Base-by-base conservation (phyloP, 306 rosid genomes). In the Fagus crenata region DNA sequence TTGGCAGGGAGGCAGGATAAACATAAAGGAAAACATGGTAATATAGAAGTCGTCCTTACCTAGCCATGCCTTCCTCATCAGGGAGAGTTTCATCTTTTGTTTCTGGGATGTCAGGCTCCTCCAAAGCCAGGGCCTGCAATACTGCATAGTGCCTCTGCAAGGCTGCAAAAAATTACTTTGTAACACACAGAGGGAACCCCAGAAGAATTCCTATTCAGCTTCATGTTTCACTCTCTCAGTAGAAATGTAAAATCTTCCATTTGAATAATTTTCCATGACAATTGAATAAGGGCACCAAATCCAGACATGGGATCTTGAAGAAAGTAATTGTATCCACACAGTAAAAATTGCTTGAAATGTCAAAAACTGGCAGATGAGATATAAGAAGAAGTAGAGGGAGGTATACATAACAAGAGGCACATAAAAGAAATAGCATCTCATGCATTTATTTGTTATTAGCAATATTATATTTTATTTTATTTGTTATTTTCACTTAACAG, bases 91-190 rank as follows among this genome's bases (percentile, higher is more conserved):
- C 97, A 79, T 94, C 98, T 71, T 71, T 89, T 56, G 84, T 86
- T 78, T 92, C 97, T 17, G 95, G 96, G 71, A 94, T 88, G 36
- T 92, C 98, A 75, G 83, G 90, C 81, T 92, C 97, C 41, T 89
- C 97, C 85, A 92, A 79, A 77, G 98, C 98, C 69, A 92, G 84
- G 64, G 98, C 96, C 88, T 92, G 93, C 82, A 94, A 76, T 63
- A 92, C 85, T 49, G 89, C 90, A 88, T 94, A 94, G 79, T 94
- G 97, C 69, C 93, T 90, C 93, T 94, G 97, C 94, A 94, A 88
- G 83, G 90, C 98, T 94, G 90, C 79, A 78, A 89, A 41, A 79
- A 32, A 74, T 54, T 36, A 1, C 31, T 41, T 31, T 14, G 70
- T 69, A 40, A 76, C 70, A 18, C 75, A 72, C 33, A 18, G 73